A percentile compares a stretch with the other conserved stretches of the same genome.
Conservation (phyloP, 2,329 filamentous ascomycete species). For the Aspergillus alliaceus region DNA sequence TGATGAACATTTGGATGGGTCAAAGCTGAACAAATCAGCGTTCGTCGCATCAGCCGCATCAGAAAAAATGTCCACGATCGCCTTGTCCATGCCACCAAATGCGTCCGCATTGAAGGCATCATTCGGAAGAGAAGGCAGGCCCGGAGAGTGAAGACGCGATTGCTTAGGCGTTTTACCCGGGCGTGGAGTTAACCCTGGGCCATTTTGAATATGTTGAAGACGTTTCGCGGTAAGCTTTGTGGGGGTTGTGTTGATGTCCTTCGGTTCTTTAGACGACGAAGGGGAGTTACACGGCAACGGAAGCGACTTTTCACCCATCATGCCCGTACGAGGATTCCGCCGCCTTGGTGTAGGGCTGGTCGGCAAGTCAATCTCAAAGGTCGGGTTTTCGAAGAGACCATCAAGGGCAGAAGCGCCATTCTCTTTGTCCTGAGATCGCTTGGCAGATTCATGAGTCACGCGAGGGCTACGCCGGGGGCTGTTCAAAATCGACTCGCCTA, state of each 20-base stretch:
- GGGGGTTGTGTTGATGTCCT: constrained; percentile 23
- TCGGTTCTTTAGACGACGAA: constrained; percentile 25
- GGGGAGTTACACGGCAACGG: constrained; percentile 41
- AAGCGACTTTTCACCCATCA: constrained; percentile 32
- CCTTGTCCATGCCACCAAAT: constrained; percentile 34
- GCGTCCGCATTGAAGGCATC: constrained; percentile 25
- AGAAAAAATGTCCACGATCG: constrained; percentile 40
- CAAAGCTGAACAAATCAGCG: constrained; percentile 30
- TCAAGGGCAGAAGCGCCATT: constrained; percentile 57
- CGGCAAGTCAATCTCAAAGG: constrained; percentile 55
- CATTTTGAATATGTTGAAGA: constrained; percentile 33
- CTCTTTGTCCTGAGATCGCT: constrained; percentile 56
- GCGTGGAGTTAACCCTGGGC: constrained; percentile 19
- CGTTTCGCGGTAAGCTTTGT: constrained; percentile 34
- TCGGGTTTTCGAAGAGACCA: constrained; percentile 64
- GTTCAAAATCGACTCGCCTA: constrained; percentile 40
- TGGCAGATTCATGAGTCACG: constrained; percentile 36
- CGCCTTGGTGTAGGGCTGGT: constrained; percentile 54
- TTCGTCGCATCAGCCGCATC: constrained; percentile 26
- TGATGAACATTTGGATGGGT: constrained; percentile 21
- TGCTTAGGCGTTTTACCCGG: constrained; percentile 28
- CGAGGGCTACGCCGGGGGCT: constrained; percentile 52
- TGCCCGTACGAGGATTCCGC: constrained; percentile 52
- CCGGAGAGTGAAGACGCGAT: constrained; percentile 17
- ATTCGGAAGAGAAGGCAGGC: constrained; percentile 21